Base-by-base conservation (phyloP, 495 filamentous ascomycete species). In the Bryoglossum gracile region DNA sequence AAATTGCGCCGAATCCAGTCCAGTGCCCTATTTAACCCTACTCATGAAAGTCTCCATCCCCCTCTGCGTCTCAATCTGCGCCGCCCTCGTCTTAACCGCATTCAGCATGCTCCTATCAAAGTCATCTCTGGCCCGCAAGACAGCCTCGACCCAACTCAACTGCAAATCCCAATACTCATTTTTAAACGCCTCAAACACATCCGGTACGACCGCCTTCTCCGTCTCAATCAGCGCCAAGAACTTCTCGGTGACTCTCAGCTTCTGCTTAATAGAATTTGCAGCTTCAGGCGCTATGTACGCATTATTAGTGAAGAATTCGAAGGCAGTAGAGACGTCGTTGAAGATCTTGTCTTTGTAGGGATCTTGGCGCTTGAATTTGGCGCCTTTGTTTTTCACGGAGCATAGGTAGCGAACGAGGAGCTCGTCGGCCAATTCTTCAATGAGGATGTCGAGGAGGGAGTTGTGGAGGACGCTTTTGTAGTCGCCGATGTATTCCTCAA, bases 91-190 rank as follows among this genome's bases (percentile, higher is more conserved):
- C 72, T 95, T 96, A 24, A 96, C 81, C 16, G 77, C 74, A 60
- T 86, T 89, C 50, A 96, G 64, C 86, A 95, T 87, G 50, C 77
- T 79, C 53, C 90, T 74, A 60, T 95, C 91, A 67, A 94, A 95
- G 65, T 99, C 92, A 66, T 99, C 92, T 48, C 92, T 69, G 3
- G 81, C 70, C 64, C 89, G 74, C 47, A 99, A 62, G 51, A 94
- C 92, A 16, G 85, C 81, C 70, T 99, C 92, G n/a, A 97, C 89
- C 92, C 92, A 99, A 22, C 80, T 82, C 43, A 95, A 78, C 66
- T 91, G 88, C 59, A 95, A 70, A 66, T 99, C 92, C 91, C 90
- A 96, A 62, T 95, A 95, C 48, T 80, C 73, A 25, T 68, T 63
- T 71, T 94, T 95, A 66, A 97, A 89, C 13, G 70, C 68, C 55